Conservation (phyloP, 441 rosid species). For the Mallotus repandus region DNA sequence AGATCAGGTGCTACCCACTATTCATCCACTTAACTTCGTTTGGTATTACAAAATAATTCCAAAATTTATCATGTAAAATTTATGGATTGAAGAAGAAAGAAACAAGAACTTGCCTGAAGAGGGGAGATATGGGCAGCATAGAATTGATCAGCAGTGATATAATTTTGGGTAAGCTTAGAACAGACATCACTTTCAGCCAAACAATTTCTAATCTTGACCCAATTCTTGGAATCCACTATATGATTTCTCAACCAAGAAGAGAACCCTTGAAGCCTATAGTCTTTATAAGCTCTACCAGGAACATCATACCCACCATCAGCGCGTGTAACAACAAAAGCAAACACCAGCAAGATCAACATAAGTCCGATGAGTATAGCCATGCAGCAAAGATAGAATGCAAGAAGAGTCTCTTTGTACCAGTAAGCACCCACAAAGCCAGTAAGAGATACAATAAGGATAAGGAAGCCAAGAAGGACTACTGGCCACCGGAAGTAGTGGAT, state of each 20-base stretch:
- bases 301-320: conserved; percentile 57
- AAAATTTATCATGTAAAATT: not conserved
- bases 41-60: not conserved
- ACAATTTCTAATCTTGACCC: conserved; percentile 67
- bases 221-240: conserved; percentile 48
- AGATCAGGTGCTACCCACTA: not conserved
- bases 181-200: conserved; percentile 65
- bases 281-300: conserved; percentile 51
- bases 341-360: conserved; percentile 65
- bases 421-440: conserved; percentile 91
- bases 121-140: conserved; percentile 61
- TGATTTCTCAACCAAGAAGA: conserved; percentile 73
- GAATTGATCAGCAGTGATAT: conserved; percentile 68
- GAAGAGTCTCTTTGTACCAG: conserved; percentile 67
- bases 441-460: conserved; percentile 66
- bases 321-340: conserved; percentile 81
- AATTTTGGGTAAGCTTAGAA: conserved; percentile 48
- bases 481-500: conserved; percentile 81
- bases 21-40: too few relatives aligned
- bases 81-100: not conserved
- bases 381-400: conserved; percentile 71
- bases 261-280: conserved; percentile 62
- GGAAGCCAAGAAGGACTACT: conserved; percentile 59
- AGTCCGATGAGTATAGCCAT: conserved; percentile 79
- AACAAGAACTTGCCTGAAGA: conserved; percentile 53